Evolutionary conservation across 2,329 filamentous ascomycete genomes (phyloP).

Genomic region (Beauveria sp.): DNA sequence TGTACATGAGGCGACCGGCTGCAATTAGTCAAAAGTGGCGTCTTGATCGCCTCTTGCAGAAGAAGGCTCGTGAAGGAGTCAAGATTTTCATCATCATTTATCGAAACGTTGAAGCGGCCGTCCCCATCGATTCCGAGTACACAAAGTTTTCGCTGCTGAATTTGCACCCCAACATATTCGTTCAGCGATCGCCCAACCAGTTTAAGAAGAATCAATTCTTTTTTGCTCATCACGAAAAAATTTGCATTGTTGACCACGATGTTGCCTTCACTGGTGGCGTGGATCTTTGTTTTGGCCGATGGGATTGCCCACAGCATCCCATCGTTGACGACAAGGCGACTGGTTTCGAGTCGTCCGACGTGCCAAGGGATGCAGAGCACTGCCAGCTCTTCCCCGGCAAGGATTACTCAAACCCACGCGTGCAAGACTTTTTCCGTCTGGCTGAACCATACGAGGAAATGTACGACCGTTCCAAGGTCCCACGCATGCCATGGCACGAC

Average conservation of each 20-base stretch:
- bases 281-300: constrained; percentile 92
- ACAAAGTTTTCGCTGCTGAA: constrained; percentile 95
- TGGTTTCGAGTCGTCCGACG: constrained; percentile 73
- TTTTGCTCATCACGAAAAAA: constrained; percentile 97
- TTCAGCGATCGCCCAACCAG: constrained; percentile 93
- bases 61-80: constrained; percentile 88
- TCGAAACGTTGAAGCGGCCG: constrained; percentile 91
- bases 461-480: constrained; percentile 85
- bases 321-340: constrained; percentile 91
- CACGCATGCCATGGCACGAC: constrained; percentile 98
- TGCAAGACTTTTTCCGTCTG: constrained; percentile 89
- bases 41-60: constrained; percentile 83
- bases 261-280: constrained; percentile 93
- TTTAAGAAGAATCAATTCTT: constrained; percentile 99
- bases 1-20: constrained; percentile 89
- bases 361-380: constrained; percentile 81
- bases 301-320: constrained; percentile 91
- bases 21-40: constrained; percentile 98
- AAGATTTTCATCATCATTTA: constrained; percentile 98
- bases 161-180: constrained; percentile 90
- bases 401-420: constrained; percentile 93
- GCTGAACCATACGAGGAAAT: constrained; percentile 97
- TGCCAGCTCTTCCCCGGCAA: constrained; percentile 96
- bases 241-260: constrained; percentile 94
- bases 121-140: constrained; percentile 97